phyloP scores from a whole-genome alignment of 2,329 filamentous ascomycete genomes.

The Hypoxylon sp. region DNA sequence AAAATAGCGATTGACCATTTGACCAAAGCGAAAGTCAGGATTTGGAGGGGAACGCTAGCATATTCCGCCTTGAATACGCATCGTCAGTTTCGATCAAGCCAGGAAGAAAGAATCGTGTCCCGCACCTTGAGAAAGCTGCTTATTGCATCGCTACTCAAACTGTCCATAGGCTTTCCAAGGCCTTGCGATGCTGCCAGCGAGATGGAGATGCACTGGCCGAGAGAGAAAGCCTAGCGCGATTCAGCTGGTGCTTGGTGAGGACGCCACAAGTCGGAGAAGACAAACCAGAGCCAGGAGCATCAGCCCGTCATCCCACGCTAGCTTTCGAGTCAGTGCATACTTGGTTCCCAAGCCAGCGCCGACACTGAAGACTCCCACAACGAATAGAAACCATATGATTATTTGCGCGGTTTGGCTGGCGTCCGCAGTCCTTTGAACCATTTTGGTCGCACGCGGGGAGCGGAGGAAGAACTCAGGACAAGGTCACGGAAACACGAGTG shows the following conservation, averaged over 20 bases:
- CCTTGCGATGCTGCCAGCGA: constrained; percentile 41
- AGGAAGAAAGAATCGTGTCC: neutral
- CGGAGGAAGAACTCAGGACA: constrained; percentile 4
- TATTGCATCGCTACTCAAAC: constrained; percentile 26
- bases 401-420: constrained; percentile 14
- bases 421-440: constrained; percentile 10
- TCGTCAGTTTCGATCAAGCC: neutral
- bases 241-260: constrained; percentile 3
- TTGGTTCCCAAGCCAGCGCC: constrained; percentile 15
- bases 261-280: neutral
- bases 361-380: constrained; percentile 12
- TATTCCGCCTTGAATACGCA: constrained; percentile 41
- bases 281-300: constrained; percentile 42
- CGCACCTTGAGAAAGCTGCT: constrained; percentile 34
- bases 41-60: constrained; percentile 40
- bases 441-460: constrained; percentile 7
- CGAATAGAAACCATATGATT: constrained; percentile 14
- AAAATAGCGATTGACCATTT: constrained; percentile 44
- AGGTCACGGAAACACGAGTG: constrained; percentile 1
- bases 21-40: constrained; percentile 40
- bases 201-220: constrained; percentile 44
- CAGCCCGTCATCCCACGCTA: constrained; percentile 41
- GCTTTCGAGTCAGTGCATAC: constrained; percentile 9
- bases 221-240: constrained; percentile 32
- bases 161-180: constrained; percentile 35